phyloP scores from a whole-genome alignment of 2,329 filamentous ascomycete species.

The Fusarium transvaalense region DNA sequence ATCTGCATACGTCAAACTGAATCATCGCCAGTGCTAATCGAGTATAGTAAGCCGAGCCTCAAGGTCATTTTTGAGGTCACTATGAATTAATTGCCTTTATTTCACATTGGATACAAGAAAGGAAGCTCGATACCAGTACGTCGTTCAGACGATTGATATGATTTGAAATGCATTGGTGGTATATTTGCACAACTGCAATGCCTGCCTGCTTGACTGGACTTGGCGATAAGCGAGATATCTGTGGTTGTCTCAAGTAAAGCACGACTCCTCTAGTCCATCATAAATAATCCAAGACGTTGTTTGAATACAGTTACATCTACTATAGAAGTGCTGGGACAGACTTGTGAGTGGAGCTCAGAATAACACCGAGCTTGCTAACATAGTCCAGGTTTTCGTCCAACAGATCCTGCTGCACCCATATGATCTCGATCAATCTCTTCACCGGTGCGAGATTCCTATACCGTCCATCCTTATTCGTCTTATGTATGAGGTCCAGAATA shows the following conservation, averaged over 20 bases:
- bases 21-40: fast-evolving
- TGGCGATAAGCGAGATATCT: neutral
- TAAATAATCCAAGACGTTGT: no score
- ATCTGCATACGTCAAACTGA: no score
- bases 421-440: slow-evolving; percentile 43
- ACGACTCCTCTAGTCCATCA: no score
- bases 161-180: neutral
- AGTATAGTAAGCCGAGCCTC: neutral
- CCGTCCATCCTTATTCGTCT: slow-evolving; percentile 31
- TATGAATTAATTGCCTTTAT: neutral
- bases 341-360: slow-evolving; percentile 28
- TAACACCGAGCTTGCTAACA: slow-evolving; percentile 14
- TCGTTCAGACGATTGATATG: neutral
- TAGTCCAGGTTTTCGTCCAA: slow-evolving; percentile 16
- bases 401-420: slow-evolving; percentile 55
- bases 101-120: no score
- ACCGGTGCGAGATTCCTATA: slow-evolving; percentile 42
- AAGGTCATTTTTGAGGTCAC: neutral
- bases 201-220: neutral
- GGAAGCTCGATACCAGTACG: neutral
- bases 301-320: neutral
- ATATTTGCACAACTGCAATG: neutral
- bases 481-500: slow-evolving; percentile 46
- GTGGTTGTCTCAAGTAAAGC: neutral
- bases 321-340: slow-evolving; percentile 28